A percentile compares a stretch with the other conserved stretches of the same genome.
Evolutionary conservation across 129 eudicot species (phyloP).

Genomic region (Lonicera japonica): DNA sequence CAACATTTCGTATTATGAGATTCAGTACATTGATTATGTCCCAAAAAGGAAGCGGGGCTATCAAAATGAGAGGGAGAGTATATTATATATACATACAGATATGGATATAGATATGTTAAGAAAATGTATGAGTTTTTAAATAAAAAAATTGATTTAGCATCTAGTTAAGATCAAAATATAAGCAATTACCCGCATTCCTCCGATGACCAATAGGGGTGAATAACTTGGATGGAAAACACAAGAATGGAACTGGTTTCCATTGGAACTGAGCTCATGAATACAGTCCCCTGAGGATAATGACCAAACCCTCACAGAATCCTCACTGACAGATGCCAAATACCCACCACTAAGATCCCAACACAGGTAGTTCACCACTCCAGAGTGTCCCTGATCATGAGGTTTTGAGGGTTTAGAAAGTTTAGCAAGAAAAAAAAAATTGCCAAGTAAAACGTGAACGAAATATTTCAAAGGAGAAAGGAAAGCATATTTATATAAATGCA

Average conservation of each 20-base stretch:
- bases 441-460: not conserved
- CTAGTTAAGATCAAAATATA: too few species aligned
- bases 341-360: slow-evolving; percentile 94
- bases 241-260: slow-evolving; percentile 84
- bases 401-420: not conserved
- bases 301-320: slow-evolving; percentile 92
- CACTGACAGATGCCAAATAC: slow-evolving; percentile 79
- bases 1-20: too few species aligned
- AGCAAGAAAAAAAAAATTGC: too few species aligned
- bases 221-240: slow-evolving; percentile 99
- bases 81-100: too few species aligned
- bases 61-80: too few species aligned
- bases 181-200: slow-evolving; percentile 61
- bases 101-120: not conserved
- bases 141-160: too few species aligned
- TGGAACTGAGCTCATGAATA: slow-evolving; percentile 77
- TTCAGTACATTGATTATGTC: too few species aligned
- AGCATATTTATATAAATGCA: slow-evolving; percentile 1
- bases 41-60: too few species aligned
- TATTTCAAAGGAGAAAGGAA: not conserved
- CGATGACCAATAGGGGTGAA: slow-evolving; percentile 85
- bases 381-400: slow-evolving; percentile 53
- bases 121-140: not conserved
- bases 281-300: slow-evolving; percentile 72
- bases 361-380: slow-evolving; percentile 67